Conservation (phyloP, 441 rosid species). For the Erysimum cheiri region DNA sequence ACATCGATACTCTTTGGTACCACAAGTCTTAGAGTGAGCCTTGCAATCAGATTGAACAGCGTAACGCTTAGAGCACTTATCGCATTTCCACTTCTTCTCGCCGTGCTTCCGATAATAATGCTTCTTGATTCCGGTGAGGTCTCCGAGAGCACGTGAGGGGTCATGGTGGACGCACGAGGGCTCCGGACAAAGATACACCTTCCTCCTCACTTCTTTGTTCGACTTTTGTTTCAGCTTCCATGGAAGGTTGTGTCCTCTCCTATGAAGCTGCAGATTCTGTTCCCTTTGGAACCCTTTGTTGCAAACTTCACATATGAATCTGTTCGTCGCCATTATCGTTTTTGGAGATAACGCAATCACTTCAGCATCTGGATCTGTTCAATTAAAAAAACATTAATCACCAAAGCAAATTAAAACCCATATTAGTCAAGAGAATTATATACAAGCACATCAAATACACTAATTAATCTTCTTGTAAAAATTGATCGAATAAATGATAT, state of each 20-base stretch:
- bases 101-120: slow-evolving; percentile 59
- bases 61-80: slow-evolving; percentile 57
- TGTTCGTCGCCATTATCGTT: slow-evolving; percentile 59
- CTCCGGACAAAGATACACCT: slow-evolving; percentile 62
- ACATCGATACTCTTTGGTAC: slow-evolving; percentile 56
- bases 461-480: neutral
- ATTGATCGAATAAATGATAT: neutral
- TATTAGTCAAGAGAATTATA: neutral
- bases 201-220: slow-evolving; percentile 51
- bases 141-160: slow-evolving; percentile 60
- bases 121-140: slow-evolving; percentile 61
- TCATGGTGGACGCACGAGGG: slow-evolving; percentile 62
- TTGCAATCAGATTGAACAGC: slow-evolving; percentile 69
- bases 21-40: slow-evolving; percentile 61
- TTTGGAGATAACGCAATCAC: slow-evolving; percentile 57
- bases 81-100: slow-evolving; percentile 57
- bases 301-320: slow-evolving; percentile 63
- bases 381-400: neutral
- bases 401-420: neutral
- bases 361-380: slow-evolving; percentile 58
- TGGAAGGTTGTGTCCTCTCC: slow-evolving; percentile 63
- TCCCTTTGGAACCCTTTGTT: slow-evolving; percentile 64
- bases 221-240: slow-evolving; percentile 59
- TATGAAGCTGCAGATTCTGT: slow-evolving; percentile 59
- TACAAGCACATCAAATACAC: slow-evolving; percentile 22